Evolutionary conservation across 306 rosid genomes (phyloP).

Genomic region (Medicago ruthenica): DNA sequence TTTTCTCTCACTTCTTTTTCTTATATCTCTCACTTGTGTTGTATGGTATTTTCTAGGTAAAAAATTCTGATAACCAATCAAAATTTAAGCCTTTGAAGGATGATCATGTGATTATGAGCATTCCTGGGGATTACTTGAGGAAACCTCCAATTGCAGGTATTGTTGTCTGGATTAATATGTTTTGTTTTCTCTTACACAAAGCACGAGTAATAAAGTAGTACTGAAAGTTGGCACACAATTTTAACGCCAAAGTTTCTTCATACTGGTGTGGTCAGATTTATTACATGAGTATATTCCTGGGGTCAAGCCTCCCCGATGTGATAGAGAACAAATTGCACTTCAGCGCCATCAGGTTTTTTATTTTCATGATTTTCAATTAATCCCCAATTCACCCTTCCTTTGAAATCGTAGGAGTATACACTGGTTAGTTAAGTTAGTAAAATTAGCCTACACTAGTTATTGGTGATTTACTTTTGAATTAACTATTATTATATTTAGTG

Average conservation of each 20-base stretch:
- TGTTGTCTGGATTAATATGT: constrained; percentile 17
- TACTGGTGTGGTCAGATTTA: constrained; percentile 46
- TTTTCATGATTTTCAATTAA: too few species aligned
- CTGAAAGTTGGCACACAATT: constrained; percentile 20
- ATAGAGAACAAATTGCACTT: too few species aligned
- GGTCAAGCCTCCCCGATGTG: constrained; percentile 57
- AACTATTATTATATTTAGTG: too few species aligned
- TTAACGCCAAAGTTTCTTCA: constrained; percentile 19
- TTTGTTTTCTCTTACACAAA: too few species aligned
- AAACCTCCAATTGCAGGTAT: constrained; percentile 93
- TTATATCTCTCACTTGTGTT: constrained; percentile 28
- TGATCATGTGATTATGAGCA: constrained; percentile 73
- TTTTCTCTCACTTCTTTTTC: not conserved
- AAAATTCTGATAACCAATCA: constrained; percentile 41
- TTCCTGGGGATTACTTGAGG: constrained; percentile 94
- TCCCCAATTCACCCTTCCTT: too few species aligned
- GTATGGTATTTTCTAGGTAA: constrained; percentile 45
- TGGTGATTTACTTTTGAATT: too few species aligned
- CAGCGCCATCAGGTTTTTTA: too few species aligned
- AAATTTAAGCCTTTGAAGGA: constrained; percentile 52
- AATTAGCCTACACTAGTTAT: too few species aligned
- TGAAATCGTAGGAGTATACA: too few species aligned
- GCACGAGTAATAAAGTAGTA: not conserved
- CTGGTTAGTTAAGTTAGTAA: too few species aligned
- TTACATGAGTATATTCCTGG: constrained; percentile 66